Percentiles rank a stretch among this genome's conserved stretches.
These are phyloP conservation scores for Termitomyces eurrhizus DNA, from an alignment of 768 basidiomycete species.

Conservation along the genomic window DNA sequence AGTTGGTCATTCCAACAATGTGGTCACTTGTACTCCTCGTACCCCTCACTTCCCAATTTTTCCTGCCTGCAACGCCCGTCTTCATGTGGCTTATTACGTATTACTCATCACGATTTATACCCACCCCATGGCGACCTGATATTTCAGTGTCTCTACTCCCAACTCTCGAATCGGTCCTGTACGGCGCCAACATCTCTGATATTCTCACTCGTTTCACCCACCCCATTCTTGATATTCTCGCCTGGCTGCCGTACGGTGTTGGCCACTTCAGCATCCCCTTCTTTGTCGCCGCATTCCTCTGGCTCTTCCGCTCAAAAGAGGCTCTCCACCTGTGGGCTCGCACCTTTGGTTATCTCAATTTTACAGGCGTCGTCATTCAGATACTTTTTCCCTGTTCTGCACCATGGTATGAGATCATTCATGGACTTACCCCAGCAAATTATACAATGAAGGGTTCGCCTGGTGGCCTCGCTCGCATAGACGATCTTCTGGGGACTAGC, in stretches of 20 bases:
- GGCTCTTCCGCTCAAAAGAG: slow-evolving; percentile 84
- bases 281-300: slow-evolving; percentile 78
- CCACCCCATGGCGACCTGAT: slow-evolving; percentile 65
- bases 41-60: slow-evolving; percentile 88
- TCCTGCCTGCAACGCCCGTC: slow-evolving; percentile 83
- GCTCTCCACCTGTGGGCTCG: slow-evolving; percentile 81
- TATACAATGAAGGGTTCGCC: slow-evolving; percentile 91
- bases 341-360: slow-evolving; percentile 91
- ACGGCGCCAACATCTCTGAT: slow-evolving; percentile 97
- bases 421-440: slow-evolving; percentile 93
- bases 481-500: slow-evolving; percentile 72
- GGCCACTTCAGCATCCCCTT: slow-evolving; percentile 87
- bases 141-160: slow-evolving; percentile 93
- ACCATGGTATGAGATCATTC: slow-evolving; percentile 97
- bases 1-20: slow-evolving; percentile 72
- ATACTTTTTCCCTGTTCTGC: slow-evolving; percentile 90
- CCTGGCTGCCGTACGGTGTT: slow-evolving; percentile 98
- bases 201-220: slow-evolving; percentile 94
- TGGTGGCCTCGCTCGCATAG: slow-evolving; percentile 90
- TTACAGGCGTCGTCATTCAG: slow-evolving; percentile 83
- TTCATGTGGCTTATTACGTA: slow-evolving; percentile 84
- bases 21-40: slow-evolving; percentile 69
- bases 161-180: slow-evolving; percentile 90
- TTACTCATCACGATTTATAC: slow-evolving; percentile 86
- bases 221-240: slow-evolving; percentile 85